phyloP scores from a whole-genome alignment of 1,284 basidiomycete species.

The Tylopilus sp. region DNA sequence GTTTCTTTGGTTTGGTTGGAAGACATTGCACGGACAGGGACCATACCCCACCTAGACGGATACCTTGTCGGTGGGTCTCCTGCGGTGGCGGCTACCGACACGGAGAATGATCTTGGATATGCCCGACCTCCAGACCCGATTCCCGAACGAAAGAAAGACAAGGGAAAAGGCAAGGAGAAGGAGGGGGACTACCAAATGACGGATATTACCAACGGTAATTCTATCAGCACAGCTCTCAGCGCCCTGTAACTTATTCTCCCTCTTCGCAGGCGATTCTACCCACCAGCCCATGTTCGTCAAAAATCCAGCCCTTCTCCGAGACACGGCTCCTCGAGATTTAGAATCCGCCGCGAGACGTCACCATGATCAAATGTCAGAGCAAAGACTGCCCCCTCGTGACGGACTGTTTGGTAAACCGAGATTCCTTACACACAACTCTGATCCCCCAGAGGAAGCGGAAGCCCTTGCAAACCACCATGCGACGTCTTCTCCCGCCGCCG shows the following conservation, averaged over 20 bases:
- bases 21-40: constrained; percentile 45
- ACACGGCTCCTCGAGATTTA: constrained; percentile 1
- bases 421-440: constrained; percentile 15
- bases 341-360: not conserved
- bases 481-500: constrained; percentile 16
- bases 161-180: constrained; percentile 33
- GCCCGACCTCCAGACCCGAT: not conserved
- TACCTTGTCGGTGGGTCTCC: constrained; percentile 19
- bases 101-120: not conserved
- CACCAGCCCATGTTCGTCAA: constrained; percentile 20
- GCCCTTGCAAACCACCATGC: not conserved
- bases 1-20: constrained; percentile 61
- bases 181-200: constrained; percentile 28
- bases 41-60: constrained; percentile 33
- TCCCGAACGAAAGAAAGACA: constrained; percentile 6
- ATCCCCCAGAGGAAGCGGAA: constrained; percentile 15
- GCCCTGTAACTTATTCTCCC: not conserved
- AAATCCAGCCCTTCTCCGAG: constrained; percentile 21
- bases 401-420: constrained; percentile 23
- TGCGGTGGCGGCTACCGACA: not conserved
- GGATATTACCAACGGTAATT: constrained; percentile 36
- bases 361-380: not conserved
- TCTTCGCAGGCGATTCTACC: constrained; percentile 1
- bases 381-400: not conserved
- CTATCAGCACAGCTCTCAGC: not conserved